These are phyloP conservation scores for Yamadazyma aaseri DNA, from an alignment of 1,139 yeast genomes.

Conservation along the genomic window DNA sequence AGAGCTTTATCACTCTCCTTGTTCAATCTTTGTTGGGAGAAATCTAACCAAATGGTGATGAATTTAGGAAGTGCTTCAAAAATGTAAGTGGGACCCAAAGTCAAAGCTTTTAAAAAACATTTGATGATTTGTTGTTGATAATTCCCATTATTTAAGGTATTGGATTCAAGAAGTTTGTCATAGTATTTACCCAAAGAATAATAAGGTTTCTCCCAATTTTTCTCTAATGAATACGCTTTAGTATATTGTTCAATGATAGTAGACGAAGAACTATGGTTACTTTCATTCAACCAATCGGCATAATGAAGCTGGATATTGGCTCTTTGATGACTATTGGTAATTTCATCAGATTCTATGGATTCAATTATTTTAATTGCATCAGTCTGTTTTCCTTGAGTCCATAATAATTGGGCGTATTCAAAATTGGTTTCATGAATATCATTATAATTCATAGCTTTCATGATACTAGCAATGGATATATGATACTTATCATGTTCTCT, in stretches of 20 bases:
- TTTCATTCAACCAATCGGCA: constrained; percentile 85
- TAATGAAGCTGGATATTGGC: constrained; percentile 68
- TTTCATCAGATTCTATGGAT: constrained; percentile 28
- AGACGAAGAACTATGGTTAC: constrained; percentile 80
- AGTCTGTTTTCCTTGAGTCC: constrained; percentile 89
- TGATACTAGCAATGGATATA: constrained; percentile 69
- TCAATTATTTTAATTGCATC: constrained; percentile 74
- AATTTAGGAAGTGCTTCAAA: constrained; percentile 89
- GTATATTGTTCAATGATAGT: constrained; percentile 71
- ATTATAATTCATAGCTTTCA: constrained; percentile 55
- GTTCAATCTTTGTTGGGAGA: constrained; percentile 43
- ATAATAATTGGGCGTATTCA: constrained; percentile 80
- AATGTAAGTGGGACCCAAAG: constrained; percentile 65
- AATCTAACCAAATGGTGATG: constrained; percentile 89
- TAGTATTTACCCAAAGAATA: constrained; percentile 80
- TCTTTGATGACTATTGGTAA: constrained; percentile 15
- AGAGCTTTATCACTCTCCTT: constrained; percentile 40
- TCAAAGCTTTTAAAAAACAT: constrained; percentile 65
- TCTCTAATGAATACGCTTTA: constrained; percentile 56
- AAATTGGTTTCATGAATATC: constrained; percentile 51
- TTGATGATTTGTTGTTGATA: constrained; percentile 65
- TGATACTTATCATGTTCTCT: constrained; percentile 70
- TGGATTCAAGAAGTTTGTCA: constrained; percentile 71
- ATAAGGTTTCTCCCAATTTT: constrained; percentile 75
- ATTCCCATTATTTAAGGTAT: constrained; percentile 53